Evolutionary conservation across 164 flowering plant species (phyloP).

Genomic region (Stephania cephalantha): DNA sequence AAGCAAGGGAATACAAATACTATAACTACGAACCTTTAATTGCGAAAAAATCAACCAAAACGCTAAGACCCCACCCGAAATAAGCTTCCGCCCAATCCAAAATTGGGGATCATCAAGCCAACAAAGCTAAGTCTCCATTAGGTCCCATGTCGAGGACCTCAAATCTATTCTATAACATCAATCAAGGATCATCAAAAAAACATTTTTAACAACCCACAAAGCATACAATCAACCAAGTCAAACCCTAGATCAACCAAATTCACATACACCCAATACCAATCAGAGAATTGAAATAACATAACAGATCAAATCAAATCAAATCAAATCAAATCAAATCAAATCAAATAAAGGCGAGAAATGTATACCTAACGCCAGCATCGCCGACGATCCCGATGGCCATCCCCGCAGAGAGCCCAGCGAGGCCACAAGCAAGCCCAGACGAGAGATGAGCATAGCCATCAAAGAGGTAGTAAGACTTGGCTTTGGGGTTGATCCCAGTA

Average conservation of each 20-base stretch:
- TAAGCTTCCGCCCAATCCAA: neutral
- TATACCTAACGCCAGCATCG: constrained; percentile 28
- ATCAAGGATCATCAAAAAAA: neutral
- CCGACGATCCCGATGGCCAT: constrained; percentile 52
- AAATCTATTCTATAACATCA: neutral
- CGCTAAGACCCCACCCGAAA: too few relatives aligned
- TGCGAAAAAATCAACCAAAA: too few relatives aligned
- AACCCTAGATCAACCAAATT: neutral
- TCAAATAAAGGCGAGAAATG: neutral
- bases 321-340: neutral
- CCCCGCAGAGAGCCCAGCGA: constrained; percentile 59
- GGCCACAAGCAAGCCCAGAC: constrained; percentile 54
- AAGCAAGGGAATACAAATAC: too few relatives aligned
- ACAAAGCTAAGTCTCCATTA: too few relatives aligned
- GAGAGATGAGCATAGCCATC: constrained; percentile 39
- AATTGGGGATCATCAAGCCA: too few relatives aligned
- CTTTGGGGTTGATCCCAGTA: constrained; percentile 48
- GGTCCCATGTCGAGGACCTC: neutral
- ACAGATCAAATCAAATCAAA: neutral
- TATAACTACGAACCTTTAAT: too few relatives aligned
- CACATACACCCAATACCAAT: neutral
- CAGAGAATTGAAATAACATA: neutral
- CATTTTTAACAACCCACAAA: neutral
- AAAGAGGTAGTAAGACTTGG: constrained; percentile 37
- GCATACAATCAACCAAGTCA: neutral